phyloP scores from a whole-genome alignment of 345 rosid genomes.

The Brassica nigra region DNA sequence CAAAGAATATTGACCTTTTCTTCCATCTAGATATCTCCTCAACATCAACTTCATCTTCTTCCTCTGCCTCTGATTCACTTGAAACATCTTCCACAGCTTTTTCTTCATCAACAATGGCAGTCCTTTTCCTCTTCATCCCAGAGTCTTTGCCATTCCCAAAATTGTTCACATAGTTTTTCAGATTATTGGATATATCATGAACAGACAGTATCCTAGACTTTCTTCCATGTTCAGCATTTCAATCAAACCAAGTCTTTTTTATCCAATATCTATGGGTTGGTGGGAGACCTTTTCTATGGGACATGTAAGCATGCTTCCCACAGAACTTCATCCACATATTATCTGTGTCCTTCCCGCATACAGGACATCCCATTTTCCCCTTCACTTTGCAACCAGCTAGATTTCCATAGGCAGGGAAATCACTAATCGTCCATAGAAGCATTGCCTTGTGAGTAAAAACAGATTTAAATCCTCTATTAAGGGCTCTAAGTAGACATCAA shows the following conservation, averaged over 20 bases:
- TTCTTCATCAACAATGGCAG: neutral
- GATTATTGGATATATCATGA: neutral
- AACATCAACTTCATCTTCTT: neutral
- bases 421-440: neutral
- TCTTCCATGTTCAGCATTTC: neutral
- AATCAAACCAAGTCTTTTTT: conserved; percentile 4
- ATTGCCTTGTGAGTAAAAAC: neutral
- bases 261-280: neutral
- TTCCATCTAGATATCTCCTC: neutral
- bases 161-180: neutral
- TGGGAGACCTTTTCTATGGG: neutral
- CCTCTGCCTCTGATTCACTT: neutral
- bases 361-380: neutral
- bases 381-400: neutral
- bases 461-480: neutral
- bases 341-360: neutral
- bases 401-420: neutral
- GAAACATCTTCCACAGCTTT: neutral
- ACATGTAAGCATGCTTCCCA: neutral
- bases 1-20: neutral
- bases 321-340: neutral
- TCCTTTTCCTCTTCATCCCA: neutral
- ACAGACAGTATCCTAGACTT: neutral
- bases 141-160: neutral
- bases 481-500: neutral